Base-by-base conservation (phyloP, 2,329 filamentous ascomycete genomes). In the Exophiala spinifera region DNA sequence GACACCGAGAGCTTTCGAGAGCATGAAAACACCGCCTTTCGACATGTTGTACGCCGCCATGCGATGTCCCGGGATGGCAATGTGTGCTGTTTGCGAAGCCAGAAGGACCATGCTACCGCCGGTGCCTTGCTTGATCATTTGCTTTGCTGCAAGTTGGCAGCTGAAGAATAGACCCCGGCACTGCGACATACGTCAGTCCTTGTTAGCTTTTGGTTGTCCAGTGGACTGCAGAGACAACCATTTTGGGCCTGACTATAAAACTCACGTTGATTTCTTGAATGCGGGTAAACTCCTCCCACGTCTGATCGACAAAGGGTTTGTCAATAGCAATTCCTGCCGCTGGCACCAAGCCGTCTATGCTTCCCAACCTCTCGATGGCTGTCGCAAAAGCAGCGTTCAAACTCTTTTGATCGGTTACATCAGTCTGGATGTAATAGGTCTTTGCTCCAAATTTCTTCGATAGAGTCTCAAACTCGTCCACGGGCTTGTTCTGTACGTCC, bases 341-440 rank as follows among this genome's bases (percentile, higher is more conserved):
- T 14, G 55, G 40, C 13, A 74, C 64, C 3, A 31, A 11, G 11
- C 75, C 75, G 61, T 77, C 71, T 55, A 76, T 69, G 37, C 70
- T 67, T 31, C 74, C 73, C 14, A 65, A 64, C 39, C 64, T 61
- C 33, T 65, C 64, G 7, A 74, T 66, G 36, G 78, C 67, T 51
- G 66, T 60, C 40, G 77, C 71, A 20, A 79, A 64, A 1, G 74
- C 74, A 3, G 65, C 63, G 48, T 69, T 66, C 15, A 77, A 66
- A 40, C 68, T 71, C 52, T 68, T 66, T 55, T 77, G 74, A 11
- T 64, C 60, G 6, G 74, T 78, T 3, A 78, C 75, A 49, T 78
- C 74, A 61, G 74, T 75, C 50, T 77, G 64, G 51, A 79, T 64
- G 63, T 75, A 79, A 47, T 70, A 67, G 15, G 80, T 64, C 52